phyloP scores from a whole-genome alignment of 176 grass and related monocot genomes.

The Musa troglodytarum region DNA sequence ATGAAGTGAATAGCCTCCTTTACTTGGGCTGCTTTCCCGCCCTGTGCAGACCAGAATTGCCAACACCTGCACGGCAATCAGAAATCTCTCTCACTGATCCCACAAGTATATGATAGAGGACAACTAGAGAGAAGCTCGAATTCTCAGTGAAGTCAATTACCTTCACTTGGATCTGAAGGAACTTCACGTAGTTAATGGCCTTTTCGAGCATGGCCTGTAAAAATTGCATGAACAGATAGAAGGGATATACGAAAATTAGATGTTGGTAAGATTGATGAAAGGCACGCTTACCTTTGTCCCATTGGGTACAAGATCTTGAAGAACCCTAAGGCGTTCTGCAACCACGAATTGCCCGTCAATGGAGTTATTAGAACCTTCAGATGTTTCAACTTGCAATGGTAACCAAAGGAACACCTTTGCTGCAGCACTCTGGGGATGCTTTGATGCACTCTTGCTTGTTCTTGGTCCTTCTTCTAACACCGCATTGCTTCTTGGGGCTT shows the following conservation, averaged over 20 bases:
- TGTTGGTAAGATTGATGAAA: no score
- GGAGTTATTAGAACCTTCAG: no score
- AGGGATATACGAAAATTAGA: no score
- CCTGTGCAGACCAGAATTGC: constrained; percentile 89
- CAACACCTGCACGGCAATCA: constrained; percentile 44
- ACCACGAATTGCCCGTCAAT: background rate
- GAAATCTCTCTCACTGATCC: background rate
- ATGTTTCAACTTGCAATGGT: no score
- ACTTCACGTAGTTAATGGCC: constrained; percentile 85
- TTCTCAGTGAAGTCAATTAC: constrained; percentile 18
- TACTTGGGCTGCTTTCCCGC: constrained; percentile 58
- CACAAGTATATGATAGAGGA: background rate
- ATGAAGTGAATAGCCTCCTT: constrained; percentile 80
- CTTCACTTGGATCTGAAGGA: constrained; percentile 95
- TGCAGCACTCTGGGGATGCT: constrained; percentile 53
- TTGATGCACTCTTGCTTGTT: constrained; percentile 28
- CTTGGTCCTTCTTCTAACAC: constrained; percentile 42
- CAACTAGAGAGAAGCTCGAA: no score
- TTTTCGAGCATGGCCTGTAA: constrained; percentile 94
- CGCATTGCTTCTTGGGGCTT: constrained; percentile 57
- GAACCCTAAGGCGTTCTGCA: constrained; percentile 56
- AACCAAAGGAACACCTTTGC: constrained; percentile 46
- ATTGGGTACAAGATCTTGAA: constrained; percentile 93
- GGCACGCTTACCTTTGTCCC: constrained; percentile 44
- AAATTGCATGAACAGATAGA: background rate